phyloP scores from a whole-genome alignment of 1,284 basidiomycete species.

The Golubevia pallescens region DNA sequence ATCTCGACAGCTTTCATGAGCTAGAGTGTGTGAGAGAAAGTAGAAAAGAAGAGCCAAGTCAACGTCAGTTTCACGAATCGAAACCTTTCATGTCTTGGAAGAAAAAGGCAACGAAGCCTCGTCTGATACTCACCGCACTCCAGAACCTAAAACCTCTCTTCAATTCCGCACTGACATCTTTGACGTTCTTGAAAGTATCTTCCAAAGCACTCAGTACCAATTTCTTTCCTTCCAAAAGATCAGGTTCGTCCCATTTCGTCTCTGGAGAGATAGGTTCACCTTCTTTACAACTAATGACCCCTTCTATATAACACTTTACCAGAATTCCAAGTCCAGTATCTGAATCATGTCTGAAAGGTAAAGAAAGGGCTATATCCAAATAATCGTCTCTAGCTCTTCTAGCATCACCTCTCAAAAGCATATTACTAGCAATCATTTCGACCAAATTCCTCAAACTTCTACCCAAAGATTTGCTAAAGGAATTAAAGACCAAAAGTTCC shows the following conservation, averaged over 20 bases:
- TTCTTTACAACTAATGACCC: slow-evolving; percentile 22
- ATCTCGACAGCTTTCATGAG: slow-evolving; percentile 33
- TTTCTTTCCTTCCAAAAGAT: slow-evolving; percentile 30
- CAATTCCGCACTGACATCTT: slow-evolving; percentile 43
- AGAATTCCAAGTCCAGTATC: slow-evolving; percentile 60
- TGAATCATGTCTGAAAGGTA: slow-evolving; percentile 53
- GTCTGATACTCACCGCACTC: slow-evolving; percentile 19
- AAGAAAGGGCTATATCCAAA: slow-evolving; percentile 80
- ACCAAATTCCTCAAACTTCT: slow-evolving; percentile 86
- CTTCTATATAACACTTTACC: slow-evolving; percentile 60
- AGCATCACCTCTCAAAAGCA: slow-evolving; percentile 87
- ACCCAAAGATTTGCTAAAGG: slow-evolving; percentile 87
- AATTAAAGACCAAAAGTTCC: slow-evolving; percentile 96
- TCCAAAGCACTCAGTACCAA: slow-evolving; percentile 45
- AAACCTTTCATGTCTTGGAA: no score
- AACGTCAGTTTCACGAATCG: not conserved
- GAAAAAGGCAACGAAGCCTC: not conserved
- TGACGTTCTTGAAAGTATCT: slow-evolving; percentile 54
- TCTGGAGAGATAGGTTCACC: not conserved
- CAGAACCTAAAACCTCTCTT: slow-evolving; percentile 51
- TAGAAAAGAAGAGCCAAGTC: not conserved
- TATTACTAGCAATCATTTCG: slow-evolving; percentile 88
- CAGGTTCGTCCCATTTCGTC: not conserved
- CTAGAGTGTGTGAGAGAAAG: not conserved
- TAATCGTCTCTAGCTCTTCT: slow-evolving; percentile 85